phyloP scores from a whole-genome alignment of 2,329 filamentous ascomycete genomes.

The Neofusicoccum parvum region DNA sequence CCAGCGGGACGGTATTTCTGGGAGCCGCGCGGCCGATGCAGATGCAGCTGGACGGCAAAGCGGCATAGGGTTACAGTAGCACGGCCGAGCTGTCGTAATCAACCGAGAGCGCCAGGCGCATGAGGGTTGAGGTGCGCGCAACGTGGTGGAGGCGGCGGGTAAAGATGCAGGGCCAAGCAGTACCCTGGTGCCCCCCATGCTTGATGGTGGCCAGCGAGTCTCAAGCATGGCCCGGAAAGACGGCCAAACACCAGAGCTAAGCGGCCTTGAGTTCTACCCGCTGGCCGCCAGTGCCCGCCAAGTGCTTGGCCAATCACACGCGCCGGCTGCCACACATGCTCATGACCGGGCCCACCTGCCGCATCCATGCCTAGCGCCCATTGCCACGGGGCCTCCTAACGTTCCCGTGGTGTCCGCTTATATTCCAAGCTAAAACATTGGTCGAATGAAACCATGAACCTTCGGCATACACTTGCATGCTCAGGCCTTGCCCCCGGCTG shows the following conservation, averaged over 20 bases:
- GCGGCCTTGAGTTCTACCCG: neutral
- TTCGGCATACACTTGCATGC: neutral
- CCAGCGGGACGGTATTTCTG: too few relatives aligned
- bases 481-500: too few relatives aligned
- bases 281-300: neutral
- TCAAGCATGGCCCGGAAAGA: neutral
- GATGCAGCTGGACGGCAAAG: neutral
- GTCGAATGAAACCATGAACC: neutral
- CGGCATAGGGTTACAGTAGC: neutral
- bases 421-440: neutral
- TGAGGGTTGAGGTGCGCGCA: neutral
- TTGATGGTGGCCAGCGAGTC: neutral
- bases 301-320: conserved; percentile 4
- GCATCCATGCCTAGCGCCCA: neutral
- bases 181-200: neutral
- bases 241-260: neutral
- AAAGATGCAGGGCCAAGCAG: neutral
- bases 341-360: conserved; percentile 3
- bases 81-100: neutral
- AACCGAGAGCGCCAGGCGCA: neutral
- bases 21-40: neutral
- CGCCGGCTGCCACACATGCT: neutral
- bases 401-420: conserved; percentile 4
- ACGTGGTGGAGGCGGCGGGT: neutral
- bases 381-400: neutral